phyloP scores from a whole-genome alignment of 306 rosid genomes.

The Ormosia semicastrata region DNA sequence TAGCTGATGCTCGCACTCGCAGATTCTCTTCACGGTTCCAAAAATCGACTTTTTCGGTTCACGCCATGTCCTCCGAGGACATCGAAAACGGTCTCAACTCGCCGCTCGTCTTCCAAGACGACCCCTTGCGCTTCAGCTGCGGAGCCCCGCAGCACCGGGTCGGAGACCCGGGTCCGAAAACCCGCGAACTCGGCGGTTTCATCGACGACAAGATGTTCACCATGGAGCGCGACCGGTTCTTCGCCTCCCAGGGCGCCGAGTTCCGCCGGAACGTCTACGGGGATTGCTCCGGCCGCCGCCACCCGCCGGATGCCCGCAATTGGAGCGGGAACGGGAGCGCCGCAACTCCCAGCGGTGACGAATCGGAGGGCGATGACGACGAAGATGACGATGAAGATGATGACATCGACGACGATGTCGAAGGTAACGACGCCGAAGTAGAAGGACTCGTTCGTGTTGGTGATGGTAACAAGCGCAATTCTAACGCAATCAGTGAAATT shows the following conservation, averaged over 20 bases:
- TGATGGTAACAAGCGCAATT: constrained; percentile 46
- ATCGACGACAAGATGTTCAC: constrained; percentile 72
- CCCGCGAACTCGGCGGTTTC: constrained; percentile 69
- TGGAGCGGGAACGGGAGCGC: constrained; percentile 65
- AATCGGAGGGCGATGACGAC: constrained; percentile 63
- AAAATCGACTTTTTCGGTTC: not conserved
- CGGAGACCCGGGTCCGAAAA: constrained; percentile 57
- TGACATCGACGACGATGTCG: constrained; percentile 56
- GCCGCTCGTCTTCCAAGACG: constrained; percentile 63
- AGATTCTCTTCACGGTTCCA: constrained; percentile 29
- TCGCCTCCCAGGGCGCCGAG: constrained; percentile 49
- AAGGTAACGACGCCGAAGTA: constrained; percentile 38
- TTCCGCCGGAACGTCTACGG: constrained; percentile 61
- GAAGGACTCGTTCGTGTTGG: constrained; percentile 50
- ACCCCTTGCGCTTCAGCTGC: constrained; percentile 63
- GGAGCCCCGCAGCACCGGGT: constrained; percentile 56
- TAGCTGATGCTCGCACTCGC: not conserved
- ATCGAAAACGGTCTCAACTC: constrained; percentile 60
- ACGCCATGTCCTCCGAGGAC: constrained; percentile 71
- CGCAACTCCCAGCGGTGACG: constrained; percentile 60
- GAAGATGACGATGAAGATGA: constrained; percentile 66
- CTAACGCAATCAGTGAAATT: constrained; percentile 31
- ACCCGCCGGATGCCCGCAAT: constrained; percentile 43
- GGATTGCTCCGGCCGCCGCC: constrained; percentile 44
- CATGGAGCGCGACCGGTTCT: constrained; percentile 54